Evolutionary conservation across 2,329 filamentous ascomycete genomes (phyloP).

Genomic region (Colletotrichum higginsianum): DNA sequence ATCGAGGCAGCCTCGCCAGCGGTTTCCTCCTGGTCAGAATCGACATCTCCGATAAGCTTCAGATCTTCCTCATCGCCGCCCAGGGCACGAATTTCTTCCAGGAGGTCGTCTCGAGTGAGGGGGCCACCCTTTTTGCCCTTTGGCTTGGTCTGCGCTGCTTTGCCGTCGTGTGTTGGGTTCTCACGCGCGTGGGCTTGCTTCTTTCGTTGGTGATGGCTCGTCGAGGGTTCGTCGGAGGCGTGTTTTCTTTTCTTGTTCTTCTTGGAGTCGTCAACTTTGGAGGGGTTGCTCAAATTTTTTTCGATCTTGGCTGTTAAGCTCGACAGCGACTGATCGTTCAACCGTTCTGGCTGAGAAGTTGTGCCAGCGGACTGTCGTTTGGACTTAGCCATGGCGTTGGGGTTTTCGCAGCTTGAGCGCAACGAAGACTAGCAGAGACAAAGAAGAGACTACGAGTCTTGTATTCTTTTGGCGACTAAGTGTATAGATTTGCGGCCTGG

Average conservation of each 20-base stretch:
- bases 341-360: slow-evolving; percentile 43
- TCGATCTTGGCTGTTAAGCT: slow-evolving; percentile 72
- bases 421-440: background rate
- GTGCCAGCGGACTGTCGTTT: slow-evolving; percentile 22
- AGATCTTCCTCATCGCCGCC: slow-evolving; percentile 77
- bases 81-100: slow-evolving; percentile 76
- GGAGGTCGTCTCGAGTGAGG: slow-evolving; percentile 56
- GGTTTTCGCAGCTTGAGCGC: background rate
- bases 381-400: slow-evolving; percentile 30
- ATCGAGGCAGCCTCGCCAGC: background rate
- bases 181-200: slow-evolving; percentile 22
- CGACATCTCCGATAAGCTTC: slow-evolving; percentile 69
- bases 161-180: slow-evolving; percentile 29
- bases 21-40: slow-evolving; percentile 55
- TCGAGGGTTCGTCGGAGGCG: slow-evolving; percentile 7
- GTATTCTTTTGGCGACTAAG: too few relatives aligned
- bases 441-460: background rate
- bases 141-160: slow-evolving; percentile 46
- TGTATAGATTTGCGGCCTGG: background rate
- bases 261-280: slow-evolving; percentile 62
- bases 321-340: slow-evolving; percentile 66
- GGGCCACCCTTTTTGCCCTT: slow-evolving; percentile 6
- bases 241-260: slow-evolving; percentile 57
- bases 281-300: slow-evolving; percentile 59
- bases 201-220: slow-evolving; percentile 28